Conservation (phyloP, 352 stramenopile genomes). For the Phytopythium mirpurense region DNA sequence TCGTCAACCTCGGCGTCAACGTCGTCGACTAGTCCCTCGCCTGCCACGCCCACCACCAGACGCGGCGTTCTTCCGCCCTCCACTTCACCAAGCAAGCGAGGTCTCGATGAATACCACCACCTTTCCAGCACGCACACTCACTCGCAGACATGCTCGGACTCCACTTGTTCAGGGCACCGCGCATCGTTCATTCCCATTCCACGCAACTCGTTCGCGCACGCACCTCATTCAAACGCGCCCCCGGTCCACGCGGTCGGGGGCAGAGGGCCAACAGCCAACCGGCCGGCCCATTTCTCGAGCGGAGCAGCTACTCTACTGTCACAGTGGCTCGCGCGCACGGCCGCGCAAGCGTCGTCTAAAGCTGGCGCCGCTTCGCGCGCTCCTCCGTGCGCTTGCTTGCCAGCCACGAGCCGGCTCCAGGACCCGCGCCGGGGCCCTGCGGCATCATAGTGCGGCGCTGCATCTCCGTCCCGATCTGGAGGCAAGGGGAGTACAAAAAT, state of each 20-base stretch:
- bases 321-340: conserved; percentile 2
- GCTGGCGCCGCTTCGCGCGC: conserved; percentile 70
- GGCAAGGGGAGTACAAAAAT: no score
- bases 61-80: no score
- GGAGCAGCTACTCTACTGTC: conserved; percentile 6
- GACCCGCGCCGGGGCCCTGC: conserved; percentile 40
- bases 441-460: conserved; percentile 86
- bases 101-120: not conserved
- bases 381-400: conserved; percentile 82
- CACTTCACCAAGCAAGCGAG: no score
- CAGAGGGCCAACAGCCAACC: conserved; percentile 3
- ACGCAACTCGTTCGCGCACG: not conserved
- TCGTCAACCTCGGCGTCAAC: conserved; percentile 87
- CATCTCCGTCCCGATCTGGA: conserved; percentile 84
- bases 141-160: not conserved
- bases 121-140: not conserved
- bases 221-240: not conserved
- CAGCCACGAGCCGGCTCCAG: conserved; percentile 67
- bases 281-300: not conserved
- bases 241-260: not conserved
- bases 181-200: not conserved
- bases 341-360: conserved; percentile 19
- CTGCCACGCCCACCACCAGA: no score
- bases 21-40: conserved; percentile 49
- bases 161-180: not conserved